Conservation (phyloP, 129 eudicot species). For the Oenanthe sinensis region DNA sequence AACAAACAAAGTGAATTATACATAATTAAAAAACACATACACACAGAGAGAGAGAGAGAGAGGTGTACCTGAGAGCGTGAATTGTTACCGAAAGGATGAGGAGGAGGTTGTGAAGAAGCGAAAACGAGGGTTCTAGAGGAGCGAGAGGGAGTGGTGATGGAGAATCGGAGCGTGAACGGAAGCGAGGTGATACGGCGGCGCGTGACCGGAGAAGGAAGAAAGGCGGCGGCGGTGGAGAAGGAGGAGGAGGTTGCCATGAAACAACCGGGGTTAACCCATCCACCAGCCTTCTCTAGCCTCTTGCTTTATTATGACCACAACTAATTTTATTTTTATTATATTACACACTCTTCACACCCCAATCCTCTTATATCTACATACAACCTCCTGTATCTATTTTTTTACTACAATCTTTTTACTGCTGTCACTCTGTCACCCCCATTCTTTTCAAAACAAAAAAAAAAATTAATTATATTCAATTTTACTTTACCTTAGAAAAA, state of each 20-base stretch:
- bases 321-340: too few species aligned
- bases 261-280: conserved; percentile 12
- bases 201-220: conserved; percentile 20
- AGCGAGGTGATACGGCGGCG: conserved; percentile 8
- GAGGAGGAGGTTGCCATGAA: conserved; percentile 62
- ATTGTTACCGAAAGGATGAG: conserved; percentile 22
- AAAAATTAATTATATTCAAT: too few species aligned
- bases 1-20: background rate
- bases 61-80: conserved; percentile 53
- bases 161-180: conserved; percentile 15
- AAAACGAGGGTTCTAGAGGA: conserved; percentile 27
- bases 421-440: too few species aligned
- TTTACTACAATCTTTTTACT: too few species aligned
- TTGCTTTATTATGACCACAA: background rate
- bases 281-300: conserved; percentile 16
- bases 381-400: too few species aligned
- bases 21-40: background rate
- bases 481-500: too few species aligned
- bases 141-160: background rate
- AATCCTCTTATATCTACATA: too few species aligned
- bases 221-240: conserved; percentile 30
- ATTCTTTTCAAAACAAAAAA: too few species aligned
- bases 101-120: conserved; percentile 36
- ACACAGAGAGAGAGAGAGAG: background rate
- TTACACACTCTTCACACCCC: too few species aligned